Evolutionary conservation across 805 yeast genomes (phyloP).

Genomic region (Lachancea meyersii): DNA sequence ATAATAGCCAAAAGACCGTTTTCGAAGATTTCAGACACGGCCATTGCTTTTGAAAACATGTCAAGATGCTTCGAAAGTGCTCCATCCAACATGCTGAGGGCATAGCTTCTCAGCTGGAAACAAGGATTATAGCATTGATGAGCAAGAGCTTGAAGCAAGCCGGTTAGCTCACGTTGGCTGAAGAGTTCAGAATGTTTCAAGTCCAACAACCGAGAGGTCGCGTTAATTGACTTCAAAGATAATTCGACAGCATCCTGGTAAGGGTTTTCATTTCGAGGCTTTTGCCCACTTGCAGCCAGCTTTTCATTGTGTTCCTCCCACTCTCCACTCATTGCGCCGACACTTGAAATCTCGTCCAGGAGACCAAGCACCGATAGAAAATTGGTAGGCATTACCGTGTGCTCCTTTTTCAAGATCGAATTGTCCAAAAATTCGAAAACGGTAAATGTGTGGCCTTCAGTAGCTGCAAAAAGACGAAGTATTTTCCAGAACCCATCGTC

Average conservation of each 20-base stretch:
- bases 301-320: conserved; percentile 54
- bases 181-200: conserved; percentile 25
- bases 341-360: conserved; percentile 71
- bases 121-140: conserved; percentile 90
- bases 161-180: conserved; percentile 37
- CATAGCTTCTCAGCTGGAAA: conserved; percentile 61
- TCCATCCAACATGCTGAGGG: conserved; percentile 54
- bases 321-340: conserved; percentile 73
- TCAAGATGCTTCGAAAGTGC: conserved; percentile 35
- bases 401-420: conserved; percentile 30
- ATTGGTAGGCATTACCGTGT: conserved; percentile 41
- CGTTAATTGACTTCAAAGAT: conserved; percentile 55
- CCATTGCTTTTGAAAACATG: conserved; percentile 35
- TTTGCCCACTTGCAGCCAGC: conserved; percentile 39
- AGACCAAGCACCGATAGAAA: conserved; percentile 64
- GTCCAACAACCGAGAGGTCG: conserved; percentile 49
- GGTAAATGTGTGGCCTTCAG: conserved; percentile 36
- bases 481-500: conserved; percentile 52
- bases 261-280: conserved; percentile 41
- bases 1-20: conserved; percentile 70
- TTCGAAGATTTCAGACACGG: conserved; percentile 56
- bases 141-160: conserved; percentile 74
- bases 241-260: conserved; percentile 49
- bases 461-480: conserved; percentile 43
- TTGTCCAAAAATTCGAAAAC: conserved; percentile 45